phyloP scores from a whole-genome alignment of 805 yeast species.

The Yamadazyma sp. region DNA sequence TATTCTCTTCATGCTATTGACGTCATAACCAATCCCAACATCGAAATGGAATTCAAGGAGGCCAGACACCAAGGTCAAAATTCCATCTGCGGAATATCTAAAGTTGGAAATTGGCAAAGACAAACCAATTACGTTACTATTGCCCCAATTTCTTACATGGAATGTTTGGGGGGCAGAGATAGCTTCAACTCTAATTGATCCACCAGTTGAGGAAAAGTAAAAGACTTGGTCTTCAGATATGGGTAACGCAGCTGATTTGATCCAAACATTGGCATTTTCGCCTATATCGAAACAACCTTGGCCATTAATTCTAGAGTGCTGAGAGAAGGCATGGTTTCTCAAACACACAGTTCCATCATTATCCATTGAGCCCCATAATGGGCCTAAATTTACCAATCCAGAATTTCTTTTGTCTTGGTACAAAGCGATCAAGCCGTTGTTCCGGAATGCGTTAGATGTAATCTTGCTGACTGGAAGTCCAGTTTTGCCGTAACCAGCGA shows the following conservation, averaged over 20 bases:
- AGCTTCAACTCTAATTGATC: constrained; percentile 18
- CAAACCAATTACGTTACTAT: constrained; percentile 15
- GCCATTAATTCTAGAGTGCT: constrained; percentile 20
- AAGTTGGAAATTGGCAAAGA: constrained; percentile 13
- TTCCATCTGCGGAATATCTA: constrained; percentile 11
- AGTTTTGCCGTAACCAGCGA: constrained; percentile 20
- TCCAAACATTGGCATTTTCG: constrained; percentile 16
- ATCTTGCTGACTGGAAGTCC: constrained; percentile 16
- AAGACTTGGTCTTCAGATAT: constrained; percentile 16
- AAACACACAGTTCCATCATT: constrained; percentile 26
- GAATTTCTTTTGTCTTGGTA: constrained; percentile 20
- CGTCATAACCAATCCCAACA: constrained; percentile 21
- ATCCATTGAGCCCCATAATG: constrained; percentile 15
- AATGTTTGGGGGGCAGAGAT: constrained; percentile 19
- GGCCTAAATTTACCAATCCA: constrained; percentile 16
- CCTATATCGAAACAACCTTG: constrained; percentile 24
- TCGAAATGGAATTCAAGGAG: constrained; percentile 12
- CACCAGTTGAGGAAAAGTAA: constrained; percentile 15
- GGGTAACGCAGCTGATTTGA: constrained; percentile 13
- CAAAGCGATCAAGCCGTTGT: constrained; percentile 23
- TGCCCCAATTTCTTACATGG: constrained; percentile 22
- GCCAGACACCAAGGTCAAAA: constrained; percentile 12
- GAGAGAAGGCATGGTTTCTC: constrained; percentile 19
- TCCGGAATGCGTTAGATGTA: constrained; percentile 13
- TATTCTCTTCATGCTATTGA: constrained; percentile 12